Percentiles rank a stretch among this genome's conserved stretches.
Evolutionary conservation across 352 stramenopile species (phyloP).

Genomic region (Phytophthora pisi): DNA sequence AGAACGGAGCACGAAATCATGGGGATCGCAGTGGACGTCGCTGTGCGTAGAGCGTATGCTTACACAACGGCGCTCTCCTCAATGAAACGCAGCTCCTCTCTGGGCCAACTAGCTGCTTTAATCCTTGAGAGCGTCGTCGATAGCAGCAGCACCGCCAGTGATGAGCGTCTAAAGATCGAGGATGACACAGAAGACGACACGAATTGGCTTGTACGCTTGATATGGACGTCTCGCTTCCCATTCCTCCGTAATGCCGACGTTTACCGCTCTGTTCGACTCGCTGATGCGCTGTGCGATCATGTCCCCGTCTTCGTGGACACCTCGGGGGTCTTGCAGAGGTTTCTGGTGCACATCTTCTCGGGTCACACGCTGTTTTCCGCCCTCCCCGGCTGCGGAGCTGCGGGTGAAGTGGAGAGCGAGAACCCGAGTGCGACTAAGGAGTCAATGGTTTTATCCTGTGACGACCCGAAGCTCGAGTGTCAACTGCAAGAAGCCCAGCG

Average conservation of each 20-base stretch:
- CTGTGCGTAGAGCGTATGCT: slow-evolving; percentile 15
- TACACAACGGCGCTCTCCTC: slow-evolving; percentile 5
- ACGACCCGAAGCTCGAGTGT: slow-evolving; percentile 27
- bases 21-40: background rate
- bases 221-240: slow-evolving; percentile 50
- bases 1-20: slow-evolving; percentile 13
- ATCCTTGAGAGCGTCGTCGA: slow-evolving; percentile 1
- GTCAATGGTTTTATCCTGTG: slow-evolving; percentile 42
- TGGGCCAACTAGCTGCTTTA: background rate
- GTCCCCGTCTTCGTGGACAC: slow-evolving; percentile 54
- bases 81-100: slow-evolving; percentile 1
- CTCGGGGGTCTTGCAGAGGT: slow-evolving; percentile 46
- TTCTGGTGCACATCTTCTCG: slow-evolving; percentile 59
- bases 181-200: background rate
- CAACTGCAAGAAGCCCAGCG: slow-evolving; percentile 43
- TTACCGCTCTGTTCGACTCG: slow-evolving; percentile 23
- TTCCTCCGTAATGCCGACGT: slow-evolving; percentile 31
- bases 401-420: slow-evolving; percentile 26
- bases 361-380: slow-evolving; percentile 42
- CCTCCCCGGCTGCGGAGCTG: slow-evolving; percentile 14
- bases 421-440: slow-evolving; percentile 13
- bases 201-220: slow-evolving; percentile 11
- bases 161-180: slow-evolving; percentile 2
- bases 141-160: background rate
- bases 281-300: slow-evolving; percentile 42